Conservation (phyloP, 495 filamentous ascomycete genomes). For the Penicillium cinerascens region DNA sequence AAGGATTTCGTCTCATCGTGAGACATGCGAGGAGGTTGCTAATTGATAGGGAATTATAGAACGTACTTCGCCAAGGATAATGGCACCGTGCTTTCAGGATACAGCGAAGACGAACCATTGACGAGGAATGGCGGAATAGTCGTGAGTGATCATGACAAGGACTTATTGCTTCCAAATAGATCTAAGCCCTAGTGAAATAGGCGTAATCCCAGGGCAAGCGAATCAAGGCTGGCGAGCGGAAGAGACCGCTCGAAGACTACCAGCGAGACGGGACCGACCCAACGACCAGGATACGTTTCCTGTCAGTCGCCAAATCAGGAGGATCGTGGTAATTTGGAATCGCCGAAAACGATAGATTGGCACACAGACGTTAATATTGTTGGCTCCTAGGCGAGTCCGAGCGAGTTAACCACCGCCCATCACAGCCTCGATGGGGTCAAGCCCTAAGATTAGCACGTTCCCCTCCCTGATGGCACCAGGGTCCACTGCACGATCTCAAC, state of each 20-base stretch:
- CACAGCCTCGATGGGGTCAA: slow-evolving; percentile 4
- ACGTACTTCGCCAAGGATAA: background rate
- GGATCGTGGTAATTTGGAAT: slow-evolving; percentile 24
- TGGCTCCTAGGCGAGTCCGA: slow-evolving; percentile 18
- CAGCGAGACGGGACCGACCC: slow-evolving; percentile 36
- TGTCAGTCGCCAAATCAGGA: slow-evolving; percentile 34
- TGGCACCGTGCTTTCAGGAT: background rate
- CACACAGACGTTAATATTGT: slow-evolving; percentile 23
- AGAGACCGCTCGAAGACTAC: slow-evolving; percentile 34
- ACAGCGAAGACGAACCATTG: background rate
- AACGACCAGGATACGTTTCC: slow-evolving; percentile 34
- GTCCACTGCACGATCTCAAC: background rate
- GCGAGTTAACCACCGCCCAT: background rate
- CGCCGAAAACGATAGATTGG: background rate
- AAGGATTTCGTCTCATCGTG: slow-evolving; percentile 32
- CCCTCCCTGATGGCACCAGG: background rate
- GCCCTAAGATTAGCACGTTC: slow-evolving; percentile 20
- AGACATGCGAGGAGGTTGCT: slow-evolving; percentile 30
- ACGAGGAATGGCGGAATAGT: background rate
- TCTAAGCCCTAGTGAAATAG: background rate
- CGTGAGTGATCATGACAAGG: background rate
- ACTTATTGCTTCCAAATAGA: background rate
- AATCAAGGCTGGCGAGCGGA: slow-evolving; percentile 3
- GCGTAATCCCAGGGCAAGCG: background rate
- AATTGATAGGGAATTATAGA: background rate